Conservation (phyloP, 306 rosid genomes). For the Mucuna pruriens region DNA sequence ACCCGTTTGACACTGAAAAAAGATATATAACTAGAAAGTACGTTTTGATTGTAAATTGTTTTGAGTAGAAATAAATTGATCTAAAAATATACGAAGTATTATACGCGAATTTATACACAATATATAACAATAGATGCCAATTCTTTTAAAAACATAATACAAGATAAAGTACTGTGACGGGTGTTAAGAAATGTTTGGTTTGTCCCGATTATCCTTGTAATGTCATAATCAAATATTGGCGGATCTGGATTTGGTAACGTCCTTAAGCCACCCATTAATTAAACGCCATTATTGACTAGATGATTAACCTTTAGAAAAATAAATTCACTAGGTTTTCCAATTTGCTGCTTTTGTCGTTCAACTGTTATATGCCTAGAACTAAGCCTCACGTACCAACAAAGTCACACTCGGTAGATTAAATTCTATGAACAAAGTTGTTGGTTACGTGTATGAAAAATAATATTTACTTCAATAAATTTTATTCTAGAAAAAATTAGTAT, state of each 20-base stretch:
- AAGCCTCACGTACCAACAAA: background rate
- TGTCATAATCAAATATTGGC: conserved; percentile 8
- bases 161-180: background rate
- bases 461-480: no score
- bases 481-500: no score
- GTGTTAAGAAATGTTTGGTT: background rate
- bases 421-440: no score
- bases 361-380: background rate
- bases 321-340: background rate
- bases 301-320: background rate
- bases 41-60: background rate
- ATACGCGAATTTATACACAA: background rate
- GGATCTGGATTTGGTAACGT: conserved; percentile 32
- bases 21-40: background rate
- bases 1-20: background rate
- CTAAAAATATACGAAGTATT: background rate
- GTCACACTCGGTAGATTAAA: no score
- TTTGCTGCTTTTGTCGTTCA: background rate
- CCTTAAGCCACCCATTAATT: background rate
- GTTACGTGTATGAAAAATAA: no score
- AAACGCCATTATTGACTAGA: background rate
- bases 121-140: background rate
- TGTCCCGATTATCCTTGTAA: background rate
- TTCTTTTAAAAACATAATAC: no score
- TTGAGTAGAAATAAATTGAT: background rate